Conservation (phyloP, 225 moss, liverwort and hornwort genomes). For the Physcomitrium patens region DNA sequence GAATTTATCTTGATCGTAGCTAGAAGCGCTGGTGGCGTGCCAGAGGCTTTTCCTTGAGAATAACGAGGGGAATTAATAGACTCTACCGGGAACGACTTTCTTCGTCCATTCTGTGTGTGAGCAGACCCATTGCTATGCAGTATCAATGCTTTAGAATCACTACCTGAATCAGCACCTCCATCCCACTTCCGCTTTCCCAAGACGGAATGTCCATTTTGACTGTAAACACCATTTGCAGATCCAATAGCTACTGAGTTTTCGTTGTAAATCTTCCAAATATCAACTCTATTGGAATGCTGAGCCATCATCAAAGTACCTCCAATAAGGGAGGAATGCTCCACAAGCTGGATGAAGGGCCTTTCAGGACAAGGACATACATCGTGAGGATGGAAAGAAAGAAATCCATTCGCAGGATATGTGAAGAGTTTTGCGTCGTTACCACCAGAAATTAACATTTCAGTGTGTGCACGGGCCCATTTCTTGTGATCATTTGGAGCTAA, state of each 20-base stretch:
- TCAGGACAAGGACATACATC: slow-evolving; percentile 90
- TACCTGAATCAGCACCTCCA: slow-evolving; percentile 44
- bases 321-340: slow-evolving; percentile 40
- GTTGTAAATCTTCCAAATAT: slow-evolving; percentile 80
- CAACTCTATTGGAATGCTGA: slow-evolving; percentile 83
- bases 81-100: slow-evolving; percentile 32
- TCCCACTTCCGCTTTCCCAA: slow-evolving; percentile 68
- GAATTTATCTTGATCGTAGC: slow-evolving; percentile 87
- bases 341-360: slow-evolving; percentile 81
- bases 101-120: slow-evolving; percentile 6
- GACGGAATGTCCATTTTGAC: slow-evolving; percentile 38
- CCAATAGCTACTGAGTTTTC: slow-evolving; percentile 21
- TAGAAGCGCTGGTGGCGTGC: slow-evolving; percentile 68
- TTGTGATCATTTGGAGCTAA: slow-evolving; percentile 41
- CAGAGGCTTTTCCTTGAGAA: slow-evolving; percentile 29
- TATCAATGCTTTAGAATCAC: slow-evolving; percentile 40
- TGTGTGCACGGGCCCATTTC: slow-evolving; percentile 69
- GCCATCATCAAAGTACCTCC: slow-evolving; percentile 69
- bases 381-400: slow-evolving; percentile 93
- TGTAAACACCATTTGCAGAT: slow-evolving; percentile 27
- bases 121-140: slow-evolving; percentile 41
- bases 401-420: slow-evolving; percentile 82
- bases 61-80: too few relatives aligned
- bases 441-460: slow-evolving; percentile 89
- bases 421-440: slow-evolving; percentile 93